phyloP scores from a whole-genome alignment of 345 rosid species.

The Eucalyptus grandis region DNA sequence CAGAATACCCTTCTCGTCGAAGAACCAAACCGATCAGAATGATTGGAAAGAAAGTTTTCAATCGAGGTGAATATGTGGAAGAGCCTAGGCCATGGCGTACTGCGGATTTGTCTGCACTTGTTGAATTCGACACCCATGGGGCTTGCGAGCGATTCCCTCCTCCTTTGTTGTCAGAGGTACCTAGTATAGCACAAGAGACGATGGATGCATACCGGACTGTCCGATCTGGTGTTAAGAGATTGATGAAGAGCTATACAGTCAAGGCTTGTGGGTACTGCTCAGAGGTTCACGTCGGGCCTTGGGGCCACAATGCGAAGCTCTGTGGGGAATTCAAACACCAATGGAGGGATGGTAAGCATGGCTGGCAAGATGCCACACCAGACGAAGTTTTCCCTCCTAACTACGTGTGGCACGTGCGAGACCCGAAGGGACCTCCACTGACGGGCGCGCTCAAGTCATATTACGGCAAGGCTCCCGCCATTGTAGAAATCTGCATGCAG shows the following conservation, averaged over 20 bases:
- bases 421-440: slow-evolving; percentile 58
- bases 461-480: slow-evolving; percentile 84
- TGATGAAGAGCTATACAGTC: slow-evolving; percentile 66
- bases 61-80: slow-evolving; percentile 52
- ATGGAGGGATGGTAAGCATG: slow-evolving; percentile 97
- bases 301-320: slow-evolving; percentile 89
- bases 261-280: slow-evolving; percentile 96
- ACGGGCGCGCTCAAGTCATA: slow-evolving; percentile 46
- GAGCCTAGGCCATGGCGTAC: slow-evolving; percentile 42
- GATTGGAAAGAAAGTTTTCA: slow-evolving; percentile 63
- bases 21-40: slow-evolving; percentile 64
- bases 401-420: slow-evolving; percentile 71
- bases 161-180: slow-evolving; percentile 36
- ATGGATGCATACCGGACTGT: slow-evolving; percentile 60
- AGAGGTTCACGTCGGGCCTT: slow-evolving; percentile 90
- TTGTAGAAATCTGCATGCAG: slow-evolving; percentile 76
- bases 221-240: slow-evolving; percentile 42
- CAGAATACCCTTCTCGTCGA: slow-evolving; percentile 77
- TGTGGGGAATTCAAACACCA: slow-evolving; percentile 92
- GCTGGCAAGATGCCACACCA: slow-evolving; percentile 82
- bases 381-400: slow-evolving; percentile 73
- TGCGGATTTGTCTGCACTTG: slow-evolving; percentile 30
- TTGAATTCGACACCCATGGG: slow-evolving; percentile 68
- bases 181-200: slow-evolving; percentile 72
- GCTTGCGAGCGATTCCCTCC: slow-evolving; percentile 36